Evolutionary conservation across 179 eudicot genomes (phyloP).

Genomic region (Carnegiea gigantea): DNA sequence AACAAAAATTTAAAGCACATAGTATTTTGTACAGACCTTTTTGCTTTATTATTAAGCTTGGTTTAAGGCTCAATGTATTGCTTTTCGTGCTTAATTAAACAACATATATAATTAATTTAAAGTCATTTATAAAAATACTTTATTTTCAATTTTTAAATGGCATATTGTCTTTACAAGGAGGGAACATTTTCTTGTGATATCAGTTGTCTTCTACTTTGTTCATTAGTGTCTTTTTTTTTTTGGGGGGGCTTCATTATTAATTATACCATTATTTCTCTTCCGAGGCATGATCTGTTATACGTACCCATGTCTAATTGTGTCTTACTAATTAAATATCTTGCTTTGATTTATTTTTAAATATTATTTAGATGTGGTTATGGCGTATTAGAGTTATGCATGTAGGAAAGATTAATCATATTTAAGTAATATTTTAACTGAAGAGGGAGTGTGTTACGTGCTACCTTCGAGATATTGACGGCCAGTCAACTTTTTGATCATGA

Average conservation of each 20-base stretch:
- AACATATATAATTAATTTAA: neutral
- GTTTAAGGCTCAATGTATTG: constrained; percentile 27
- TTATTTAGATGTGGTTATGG: neutral
- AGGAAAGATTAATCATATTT: neutral
- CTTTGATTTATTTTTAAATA: neutral
- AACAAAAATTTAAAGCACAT: neutral
- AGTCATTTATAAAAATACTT: neutral
- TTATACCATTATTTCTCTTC: constrained; percentile 18
- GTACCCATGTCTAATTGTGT: neutral
- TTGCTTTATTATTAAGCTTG: constrained; percentile 10
- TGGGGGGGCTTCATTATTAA: neutral
- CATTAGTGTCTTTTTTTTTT: constrained; percentile 1
- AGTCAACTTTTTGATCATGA: neutral
- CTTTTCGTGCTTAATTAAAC: neutral
- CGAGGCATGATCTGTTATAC: constrained; percentile 19
- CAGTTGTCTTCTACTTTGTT: constrained; percentile 32
- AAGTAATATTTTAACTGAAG: too few relatives aligned
- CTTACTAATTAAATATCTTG: neutral
- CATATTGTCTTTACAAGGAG: constrained; percentile 22
- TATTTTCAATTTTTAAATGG: neutral
- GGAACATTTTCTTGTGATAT: constrained; percentile 40
- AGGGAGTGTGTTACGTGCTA: neutral
- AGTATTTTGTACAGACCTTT: neutral
- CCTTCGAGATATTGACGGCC: neutral
- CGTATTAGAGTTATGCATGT: neutral